Evolutionary conservation across 768 basidiomycete species (phyloP).

Genomic region (Inosperma sp.): DNA sequence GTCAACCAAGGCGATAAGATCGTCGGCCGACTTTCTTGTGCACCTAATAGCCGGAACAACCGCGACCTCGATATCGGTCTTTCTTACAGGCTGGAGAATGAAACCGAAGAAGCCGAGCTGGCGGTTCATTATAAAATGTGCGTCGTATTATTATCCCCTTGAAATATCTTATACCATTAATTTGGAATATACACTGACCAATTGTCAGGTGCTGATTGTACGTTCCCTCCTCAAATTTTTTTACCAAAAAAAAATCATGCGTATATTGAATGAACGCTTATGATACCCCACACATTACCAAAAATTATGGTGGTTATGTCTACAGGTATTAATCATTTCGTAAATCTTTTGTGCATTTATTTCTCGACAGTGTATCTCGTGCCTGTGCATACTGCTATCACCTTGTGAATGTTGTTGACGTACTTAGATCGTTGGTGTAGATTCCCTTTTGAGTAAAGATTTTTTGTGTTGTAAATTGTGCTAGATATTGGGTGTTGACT

Average conservation of each 20-base stretch:
- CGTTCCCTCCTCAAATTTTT: constrained; percentile 1
- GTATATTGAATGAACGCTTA: too few relatives aligned
- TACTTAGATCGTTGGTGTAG: too few relatives aligned
- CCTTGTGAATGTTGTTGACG: too few relatives aligned
- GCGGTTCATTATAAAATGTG: constrained; percentile 80
- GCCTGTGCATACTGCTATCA: not conserved
- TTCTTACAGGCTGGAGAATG: constrained; percentile 50
- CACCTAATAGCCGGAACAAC: constrained; percentile 89
- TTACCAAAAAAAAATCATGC: too few relatives aligned
- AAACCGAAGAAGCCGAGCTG: constrained; percentile 31
- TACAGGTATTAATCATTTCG: constrained; percentile 20
- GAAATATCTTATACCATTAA: constrained; percentile 12
- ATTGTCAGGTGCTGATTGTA: constrained; percentile 68
- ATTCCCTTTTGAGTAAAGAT: too few relatives aligned
- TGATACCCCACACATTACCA: too few relatives aligned
- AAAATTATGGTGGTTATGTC: not conserved
- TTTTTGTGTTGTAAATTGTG: too few relatives aligned
- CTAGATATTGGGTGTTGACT: too few relatives aligned
- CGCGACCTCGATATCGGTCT: constrained; percentile 92
- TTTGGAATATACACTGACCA: constrained; percentile 50
- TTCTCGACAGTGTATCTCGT: not conserved
- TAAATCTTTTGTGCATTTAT: constrained; percentile 1
- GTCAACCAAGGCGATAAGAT: constrained; percentile 69
- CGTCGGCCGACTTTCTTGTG: constrained; percentile 66
- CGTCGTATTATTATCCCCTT: constrained; percentile 34